These are phyloP conservation scores for Calonectria pteridis DNA, from an alignment of 2,329 filamentous ascomycete genomes.

Conservation along the genomic window DNA sequence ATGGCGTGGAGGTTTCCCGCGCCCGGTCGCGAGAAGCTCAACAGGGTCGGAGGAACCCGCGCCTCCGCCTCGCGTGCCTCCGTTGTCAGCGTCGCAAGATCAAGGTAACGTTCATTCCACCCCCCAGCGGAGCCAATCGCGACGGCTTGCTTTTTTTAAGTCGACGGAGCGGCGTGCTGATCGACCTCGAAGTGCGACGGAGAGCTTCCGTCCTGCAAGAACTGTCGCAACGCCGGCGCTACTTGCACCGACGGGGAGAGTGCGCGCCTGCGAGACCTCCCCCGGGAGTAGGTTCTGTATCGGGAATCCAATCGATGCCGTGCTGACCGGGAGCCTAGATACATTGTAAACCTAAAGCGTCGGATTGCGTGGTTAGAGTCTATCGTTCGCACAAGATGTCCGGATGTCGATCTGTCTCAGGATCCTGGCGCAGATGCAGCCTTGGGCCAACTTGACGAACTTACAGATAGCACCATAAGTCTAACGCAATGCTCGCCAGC, in stretches of 20 bases:
- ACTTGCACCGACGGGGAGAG: slow-evolving; percentile 60
- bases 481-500: slow-evolving; percentile 4
- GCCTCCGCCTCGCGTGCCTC: slow-evolving; percentile 47
- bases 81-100: slow-evolving; percentile 64
- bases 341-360: slow-evolving; percentile 53
- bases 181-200: slow-evolving; percentile 57
- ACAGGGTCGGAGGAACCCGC: slow-evolving; percentile 40
- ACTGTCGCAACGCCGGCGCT: slow-evolving; percentile 57
- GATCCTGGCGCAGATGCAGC: slow-evolving; percentile 24
- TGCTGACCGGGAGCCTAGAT: slow-evolving; percentile 26
- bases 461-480: slow-evolving; percentile 14
- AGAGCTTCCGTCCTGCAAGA: slow-evolving; percentile 55
- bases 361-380: slow-evolving; percentile 61
- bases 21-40: slow-evolving; percentile 30
- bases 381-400: slow-evolving; percentile 55
- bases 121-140: background rate
- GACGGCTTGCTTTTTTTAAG: background rate
- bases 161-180: background rate
- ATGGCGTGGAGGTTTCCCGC: background rate
- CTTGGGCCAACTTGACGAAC: slow-evolving; percentile 31
- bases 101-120: slow-evolving; percentile 49
- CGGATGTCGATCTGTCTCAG: slow-evolving; percentile 55
- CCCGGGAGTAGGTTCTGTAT: slow-evolving; percentile 52
- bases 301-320: too few relatives aligned
- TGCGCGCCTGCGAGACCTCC: slow-evolving; percentile 53